These are phyloP conservation scores for Metschnikowia sp. DNA, from an alignment of 805 yeast species.

Conservation along the genomic window DNA sequence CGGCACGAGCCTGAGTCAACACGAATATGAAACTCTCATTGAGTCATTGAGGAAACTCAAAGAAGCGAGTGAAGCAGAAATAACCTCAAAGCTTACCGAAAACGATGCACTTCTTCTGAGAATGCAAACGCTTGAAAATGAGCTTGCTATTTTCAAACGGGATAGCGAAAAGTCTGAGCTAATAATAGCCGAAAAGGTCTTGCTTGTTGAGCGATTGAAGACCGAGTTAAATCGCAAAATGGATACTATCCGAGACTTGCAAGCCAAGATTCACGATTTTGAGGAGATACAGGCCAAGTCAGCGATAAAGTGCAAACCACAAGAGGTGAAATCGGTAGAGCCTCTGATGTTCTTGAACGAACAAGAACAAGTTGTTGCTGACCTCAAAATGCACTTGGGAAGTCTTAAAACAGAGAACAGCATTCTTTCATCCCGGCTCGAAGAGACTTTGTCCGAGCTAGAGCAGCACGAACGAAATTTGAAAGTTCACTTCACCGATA, in stretches of 20 bases:
- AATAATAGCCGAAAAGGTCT: conserved; percentile 14
- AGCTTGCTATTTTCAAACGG: background rate
- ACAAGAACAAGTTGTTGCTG: background rate
- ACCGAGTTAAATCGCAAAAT: conserved; percentile 10
- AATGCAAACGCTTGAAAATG: conserved; percentile 3
- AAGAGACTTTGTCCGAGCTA: background rate
- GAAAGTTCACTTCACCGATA: conserved; percentile 22
- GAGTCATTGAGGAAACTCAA: conserved; percentile 11
- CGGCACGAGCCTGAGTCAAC: background rate
- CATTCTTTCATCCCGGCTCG: conserved; percentile 3
- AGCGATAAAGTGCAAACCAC: background rate
- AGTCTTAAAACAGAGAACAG: conserved; percentile 1
- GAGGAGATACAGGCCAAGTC: background rate
- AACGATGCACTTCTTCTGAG: conserved; percentile 11
- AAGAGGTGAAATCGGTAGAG: background rate
- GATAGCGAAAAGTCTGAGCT: background rate
- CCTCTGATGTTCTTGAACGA: background rate
- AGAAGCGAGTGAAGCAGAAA: conserved; percentile 8
- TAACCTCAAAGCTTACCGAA: conserved; percentile 8
- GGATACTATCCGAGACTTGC: conserved; percentile 2
- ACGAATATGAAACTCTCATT: background rate
- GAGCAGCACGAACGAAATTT: conserved; percentile 18
- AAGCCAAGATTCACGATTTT: background rate
- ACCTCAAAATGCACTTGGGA: background rate
- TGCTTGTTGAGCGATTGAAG: conserved; percentile 20